phyloP scores from a whole-genome alignment of 352 stramenopile species.

The Pythium vanterpoolii region DNA sequence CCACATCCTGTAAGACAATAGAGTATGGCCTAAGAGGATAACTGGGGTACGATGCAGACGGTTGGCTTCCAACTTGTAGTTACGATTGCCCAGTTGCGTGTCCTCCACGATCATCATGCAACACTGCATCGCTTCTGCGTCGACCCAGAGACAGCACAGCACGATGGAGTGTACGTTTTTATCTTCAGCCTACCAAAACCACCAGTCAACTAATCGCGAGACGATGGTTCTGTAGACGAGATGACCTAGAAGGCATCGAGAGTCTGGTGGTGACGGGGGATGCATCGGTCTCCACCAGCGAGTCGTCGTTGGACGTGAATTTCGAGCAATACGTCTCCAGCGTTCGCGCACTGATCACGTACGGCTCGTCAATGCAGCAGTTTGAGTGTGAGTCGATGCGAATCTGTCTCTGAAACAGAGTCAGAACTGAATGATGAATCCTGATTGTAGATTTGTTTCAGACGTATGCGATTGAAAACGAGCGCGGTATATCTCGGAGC shows the following conservation, averaged over 20 bases:
- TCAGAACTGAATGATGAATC: neutral
- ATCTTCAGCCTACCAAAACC: neutral
- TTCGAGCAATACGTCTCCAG: slow-evolving; percentile 57
- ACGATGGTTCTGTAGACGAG: neutral
- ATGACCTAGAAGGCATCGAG: too few species aligned
- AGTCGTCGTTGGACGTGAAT: slow-evolving; percentile 22
- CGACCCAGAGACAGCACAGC: slow-evolving; percentile 1
- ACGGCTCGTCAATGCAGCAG: slow-evolving; percentile 39
- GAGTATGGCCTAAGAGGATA: too few species aligned
- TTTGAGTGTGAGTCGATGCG: slow-evolving; percentile 44
- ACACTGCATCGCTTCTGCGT: slow-evolving; percentile 45
- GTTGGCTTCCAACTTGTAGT: slow-evolving; percentile 23
- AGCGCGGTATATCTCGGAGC: slow-evolving; percentile 48
- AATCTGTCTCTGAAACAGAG: neutral
- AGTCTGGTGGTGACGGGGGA: neutral
- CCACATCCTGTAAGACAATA: slow-evolving; percentile 40
- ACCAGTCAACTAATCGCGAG: too few species aligned
- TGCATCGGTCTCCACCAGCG: neutral
- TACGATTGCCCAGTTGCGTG: slow-evolving; percentile 30
- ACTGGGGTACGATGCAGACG: neutral
- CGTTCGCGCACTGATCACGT: slow-evolving; percentile 40
- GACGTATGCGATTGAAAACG: slow-evolving; percentile 46
- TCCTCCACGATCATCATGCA: slow-evolving; percentile 41
- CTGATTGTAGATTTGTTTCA: slow-evolving; percentile 44
- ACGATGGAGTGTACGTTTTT: neutral